Base-by-base conservation (phyloP, 495 filamentous ascomycete species). In the Neurospora pannonica region DNA sequence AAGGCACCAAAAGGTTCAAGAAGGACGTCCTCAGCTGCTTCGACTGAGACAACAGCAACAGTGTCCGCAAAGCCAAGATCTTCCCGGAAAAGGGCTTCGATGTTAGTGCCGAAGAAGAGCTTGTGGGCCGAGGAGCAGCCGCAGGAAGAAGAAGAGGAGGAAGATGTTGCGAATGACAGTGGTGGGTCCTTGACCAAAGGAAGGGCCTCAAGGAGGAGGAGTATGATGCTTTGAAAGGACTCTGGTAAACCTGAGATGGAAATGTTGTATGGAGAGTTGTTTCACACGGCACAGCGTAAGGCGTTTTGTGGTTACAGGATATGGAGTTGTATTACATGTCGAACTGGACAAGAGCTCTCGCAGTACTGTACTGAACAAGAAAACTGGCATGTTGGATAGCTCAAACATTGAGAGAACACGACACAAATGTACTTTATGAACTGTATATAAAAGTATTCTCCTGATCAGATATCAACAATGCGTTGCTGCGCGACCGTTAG, bases 151-250 rank as follows among this genome's bases (percentile, higher is more conserved):
- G 71, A 21, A n/a, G 71, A 75, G 28, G 71, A 76, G 72, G 70
- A 75, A 73, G 76, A 76, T 75, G 31, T 67, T 19, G 54, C 28
- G 2, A 67, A 67, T 36, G 54, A 67, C 28, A 67, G 54, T 9
- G 38, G 48, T 15, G 38, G 38, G 17, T 21, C 74, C 10, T 70
- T 54, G 9, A 4, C 75, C 5, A 72, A 75, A 42, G 78, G 77
- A 43, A 39, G 76, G 36, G 71, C 70, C 9, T 73, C 80, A 69
- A 80, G 85, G 72, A 79, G 87, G 75, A 84, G 85, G 79, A 89
- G 86, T 77, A 89, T 86, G 86, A 88, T 89, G 88, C 75, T 88
- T 81, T 89, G 86, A 88, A 75, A 37, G 6, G 54, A 34, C 15
- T 7, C 9, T 67, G 54, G 24, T 19, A 67, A 34, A 67, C 48